phyloP scores from a whole-genome alignment of 78 protist genomes.

The Emiliania huxleyi region DNA sequence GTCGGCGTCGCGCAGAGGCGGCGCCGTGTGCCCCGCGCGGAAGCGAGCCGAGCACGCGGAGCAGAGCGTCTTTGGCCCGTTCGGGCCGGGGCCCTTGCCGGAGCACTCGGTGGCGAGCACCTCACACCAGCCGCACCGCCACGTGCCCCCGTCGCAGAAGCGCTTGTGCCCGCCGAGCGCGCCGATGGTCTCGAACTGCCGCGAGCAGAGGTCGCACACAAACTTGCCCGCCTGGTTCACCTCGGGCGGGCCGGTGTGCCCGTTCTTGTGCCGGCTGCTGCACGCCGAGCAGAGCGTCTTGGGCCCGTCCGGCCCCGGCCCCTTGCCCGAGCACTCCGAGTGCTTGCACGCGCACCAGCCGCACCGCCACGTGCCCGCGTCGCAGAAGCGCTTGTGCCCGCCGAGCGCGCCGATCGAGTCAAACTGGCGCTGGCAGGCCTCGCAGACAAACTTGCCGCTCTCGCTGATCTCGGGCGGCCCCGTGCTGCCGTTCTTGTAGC shows the following conservation, averaged over 20 bases:
- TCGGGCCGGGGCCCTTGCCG: slow-evolving; percentile 15
- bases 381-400: slow-evolving; percentile 31
- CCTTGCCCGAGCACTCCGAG: not conserved
- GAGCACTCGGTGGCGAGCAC: not conserved
- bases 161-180: slow-evolving; percentile 32
- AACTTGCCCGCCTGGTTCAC: not conserved
- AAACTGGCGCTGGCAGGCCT: not conserved
- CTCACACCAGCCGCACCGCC: slow-evolving; percentile 29
- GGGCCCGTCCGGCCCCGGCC: not conserved
- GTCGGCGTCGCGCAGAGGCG: not conserved
- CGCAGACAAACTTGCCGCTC: slow-evolving; percentile 19
- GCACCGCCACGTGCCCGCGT: slow-evolving; percentile 32
- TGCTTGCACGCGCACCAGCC: not conserved
- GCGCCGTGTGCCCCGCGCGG: not conserved
- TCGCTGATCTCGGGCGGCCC: not conserved
- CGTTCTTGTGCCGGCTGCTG: not conserved
- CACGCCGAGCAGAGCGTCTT: slow-evolving; percentile 10
- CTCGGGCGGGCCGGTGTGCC: not conserved
- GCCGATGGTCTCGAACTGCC: slow-evolving; percentile 8
- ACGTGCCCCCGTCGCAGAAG: slow-evolving; percentile 31
- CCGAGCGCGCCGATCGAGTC: slow-evolving; percentile 6
- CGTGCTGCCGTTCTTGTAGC: not conserved
- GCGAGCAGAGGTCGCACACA: not conserved
- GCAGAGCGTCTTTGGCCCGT: not conserved
- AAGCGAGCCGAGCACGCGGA: not conserved